A percentile compares a stretch with the other conserved stretches of the same genome.
These are phyloP conservation scores for Colletotrichum destructivum DNA, from an alignment of 2,329 filamentous ascomycete genomes.

Conservation along the genomic window DNA sequence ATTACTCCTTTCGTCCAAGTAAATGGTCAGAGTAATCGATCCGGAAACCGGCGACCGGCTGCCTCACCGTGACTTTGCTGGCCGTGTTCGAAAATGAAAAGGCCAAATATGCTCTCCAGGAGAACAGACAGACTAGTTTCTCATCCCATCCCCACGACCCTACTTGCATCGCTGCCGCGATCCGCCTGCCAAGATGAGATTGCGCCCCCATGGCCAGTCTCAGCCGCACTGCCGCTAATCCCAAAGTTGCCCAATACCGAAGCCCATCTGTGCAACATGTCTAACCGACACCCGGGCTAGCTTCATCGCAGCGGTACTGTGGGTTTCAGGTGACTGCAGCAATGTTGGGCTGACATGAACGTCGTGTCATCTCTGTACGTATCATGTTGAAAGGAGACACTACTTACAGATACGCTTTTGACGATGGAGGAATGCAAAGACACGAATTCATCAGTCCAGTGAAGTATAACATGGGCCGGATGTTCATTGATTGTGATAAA, in stretches of 20 bases:
- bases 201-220: background rate
- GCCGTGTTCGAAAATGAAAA: background rate
- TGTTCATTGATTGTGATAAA: no score
- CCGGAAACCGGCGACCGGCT: no score
- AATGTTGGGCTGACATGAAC: background rate
- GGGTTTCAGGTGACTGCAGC: conserved; percentile 6
- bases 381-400: no score
- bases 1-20: no score
- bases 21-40: no score
- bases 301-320: background rate
- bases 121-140: no score
- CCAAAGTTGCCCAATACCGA: conserved; percentile 3
- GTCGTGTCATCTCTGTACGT: background rate
- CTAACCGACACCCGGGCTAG: background rate
- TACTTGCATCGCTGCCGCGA: background rate
- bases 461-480: no score
- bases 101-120: no score
- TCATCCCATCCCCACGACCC: background rate
- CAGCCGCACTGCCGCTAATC: conserved; percentile 15
- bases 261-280: background rate
- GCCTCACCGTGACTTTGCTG: no score
- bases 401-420: no score
- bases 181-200: background rate
- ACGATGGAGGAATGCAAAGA: no score
- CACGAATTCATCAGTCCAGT: no score